Conservation (phyloP, 2,329 filamentous ascomycete genomes). For the Orbilia javanica region DNA sequence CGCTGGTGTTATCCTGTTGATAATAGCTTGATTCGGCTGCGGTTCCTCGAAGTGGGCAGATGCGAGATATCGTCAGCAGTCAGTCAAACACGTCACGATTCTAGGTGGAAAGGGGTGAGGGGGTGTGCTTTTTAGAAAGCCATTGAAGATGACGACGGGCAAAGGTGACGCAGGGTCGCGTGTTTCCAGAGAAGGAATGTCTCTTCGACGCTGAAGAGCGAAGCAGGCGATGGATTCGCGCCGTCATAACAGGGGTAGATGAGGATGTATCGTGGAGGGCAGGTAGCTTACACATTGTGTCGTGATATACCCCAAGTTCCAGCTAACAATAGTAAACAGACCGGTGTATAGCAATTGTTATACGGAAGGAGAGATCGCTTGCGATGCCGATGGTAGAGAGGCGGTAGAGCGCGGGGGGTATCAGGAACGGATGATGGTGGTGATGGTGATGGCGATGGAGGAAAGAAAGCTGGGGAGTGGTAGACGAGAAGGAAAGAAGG, state of each 20-base stretch:
- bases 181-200: conserved; percentile 26
- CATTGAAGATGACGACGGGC: conserved; percentile 22
- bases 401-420: conserved; percentile 8
- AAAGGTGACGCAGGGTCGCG: conserved; percentile 27
- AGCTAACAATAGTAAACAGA: conserved; percentile 34
- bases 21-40: conserved; percentile 55
- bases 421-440: conserved; percentile 31
- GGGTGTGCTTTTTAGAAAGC: background rate
- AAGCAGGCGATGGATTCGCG: conserved; percentile 40
- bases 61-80: conserved; percentile 27
- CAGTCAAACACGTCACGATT: conserved; percentile 54
- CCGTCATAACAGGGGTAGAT: conserved; percentile 32
- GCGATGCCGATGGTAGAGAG: conserved; percentile 39
- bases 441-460: conserved; percentile 34
- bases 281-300: conserved; percentile 57
- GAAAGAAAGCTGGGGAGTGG: conserved; percentile 36
- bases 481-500: conserved; percentile 35
- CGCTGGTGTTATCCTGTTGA: conserved; percentile 51
- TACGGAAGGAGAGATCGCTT: conserved; percentile 38
- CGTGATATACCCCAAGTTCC: conserved; percentile 42
- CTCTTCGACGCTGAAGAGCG: conserved; percentile 14
- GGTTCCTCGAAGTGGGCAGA: conserved; percentile 44
- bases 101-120: conserved; percentile 12
- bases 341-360: conserved; percentile 12
- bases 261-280: conserved; percentile 9